Percentiles rank a stretch among this genome's conserved stretches.
These are phyloP conservation scores for Kwoniella mangroviensis DNA, from an alignment of 768 basidiomycete genomes.

Conservation along the genomic window DNA sequence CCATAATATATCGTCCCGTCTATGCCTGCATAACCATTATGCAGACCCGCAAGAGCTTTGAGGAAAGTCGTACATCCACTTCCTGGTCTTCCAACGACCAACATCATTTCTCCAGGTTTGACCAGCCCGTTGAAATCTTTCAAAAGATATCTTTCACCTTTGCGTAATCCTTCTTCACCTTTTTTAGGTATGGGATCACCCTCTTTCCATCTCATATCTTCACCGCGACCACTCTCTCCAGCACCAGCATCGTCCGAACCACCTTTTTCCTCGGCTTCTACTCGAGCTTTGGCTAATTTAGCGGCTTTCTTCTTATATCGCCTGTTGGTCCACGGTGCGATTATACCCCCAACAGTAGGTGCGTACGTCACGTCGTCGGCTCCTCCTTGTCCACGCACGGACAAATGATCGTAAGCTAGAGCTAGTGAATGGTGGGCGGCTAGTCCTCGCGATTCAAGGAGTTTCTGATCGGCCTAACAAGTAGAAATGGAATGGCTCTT, in stretches of 20 bases:
- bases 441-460: conserved; percentile 35
- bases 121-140: conserved; percentile 65
- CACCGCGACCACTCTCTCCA: conserved; percentile 17
- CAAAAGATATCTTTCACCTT: conserved; percentile 58
- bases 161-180: conserved; percentile 33
- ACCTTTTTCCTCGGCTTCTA: conserved; percentile 37
- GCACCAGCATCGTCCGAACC: conserved; percentile 20
- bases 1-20: conserved; percentile 75
- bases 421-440: conserved; percentile 37
- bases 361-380: conserved; percentile 45
- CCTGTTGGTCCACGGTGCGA: conserved; percentile 41
- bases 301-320: conserved; percentile 46
- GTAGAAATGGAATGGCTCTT: not conserved
- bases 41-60: conserved; percentile 75
- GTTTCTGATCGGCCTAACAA: conserved; percentile 38
- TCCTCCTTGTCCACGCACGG: conserved; percentile 44
- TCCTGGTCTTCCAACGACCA: conserved; percentile 72
- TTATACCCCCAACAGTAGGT: conserved; percentile 46
- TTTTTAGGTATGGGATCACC: conserved; percentile 30
- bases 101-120: conserved; percentile 68
- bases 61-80: conserved; percentile 83
- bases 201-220: conserved; percentile 26
- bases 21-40: conserved; percentile 69
- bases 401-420: conserved; percentile 46
- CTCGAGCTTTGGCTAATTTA: conserved; percentile 35